Conservation (phyloP, 495 filamentous ascomycete species). For the Xylaria acuta region DNA sequence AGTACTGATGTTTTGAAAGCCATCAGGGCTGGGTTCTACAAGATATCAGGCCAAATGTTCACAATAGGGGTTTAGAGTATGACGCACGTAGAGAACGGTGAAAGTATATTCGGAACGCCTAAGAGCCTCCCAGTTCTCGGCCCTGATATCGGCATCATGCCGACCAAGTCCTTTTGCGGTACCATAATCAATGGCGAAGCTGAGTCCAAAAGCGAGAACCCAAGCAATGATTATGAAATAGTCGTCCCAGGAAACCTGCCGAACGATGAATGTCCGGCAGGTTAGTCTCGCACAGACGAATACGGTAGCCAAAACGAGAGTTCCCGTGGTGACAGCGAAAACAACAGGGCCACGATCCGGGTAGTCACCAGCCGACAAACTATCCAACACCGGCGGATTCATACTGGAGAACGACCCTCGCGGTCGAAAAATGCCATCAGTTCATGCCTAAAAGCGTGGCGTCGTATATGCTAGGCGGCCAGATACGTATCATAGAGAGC, state of each 20-base stretch:
- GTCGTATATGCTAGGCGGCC: conserved; percentile 6
- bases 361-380: conserved; percentile 25
- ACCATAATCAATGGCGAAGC: conserved; percentile 76
- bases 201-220: conserved; percentile 80
- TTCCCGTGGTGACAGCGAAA: conserved; percentile 74
- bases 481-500: not conserved
- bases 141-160: conserved; percentile 69
- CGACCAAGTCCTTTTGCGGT: conserved; percentile 74
- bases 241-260: conserved; percentile 74
- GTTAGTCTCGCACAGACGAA: conserved; percentile 77
- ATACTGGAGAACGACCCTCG: conserved; percentile 20
- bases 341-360: conserved; percentile 69
- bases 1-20: conserved; percentile 90
- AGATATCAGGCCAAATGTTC: conserved; percentile 12
- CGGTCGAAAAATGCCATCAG: conserved; percentile 20
- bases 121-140: conserved; percentile 53
- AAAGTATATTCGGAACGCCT: conserved; percentile 79
- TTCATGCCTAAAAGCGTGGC: conserved; percentile 14
- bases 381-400: conserved; percentile 16
- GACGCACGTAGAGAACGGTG: conserved; percentile 79
- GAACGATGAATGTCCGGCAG: conserved; percentile 75
- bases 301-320: conserved; percentile 68
- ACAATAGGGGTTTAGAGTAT: conserved; percentile 4
- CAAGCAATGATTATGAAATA: conserved; percentile 85
- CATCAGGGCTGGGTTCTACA: conserved; percentile 87